A percentile compares a stretch with the other conserved stretches of the same genome.
phyloP scores from a whole-genome alignment of 345 rosid species.

The Rhizophora apiculata region DNA sequence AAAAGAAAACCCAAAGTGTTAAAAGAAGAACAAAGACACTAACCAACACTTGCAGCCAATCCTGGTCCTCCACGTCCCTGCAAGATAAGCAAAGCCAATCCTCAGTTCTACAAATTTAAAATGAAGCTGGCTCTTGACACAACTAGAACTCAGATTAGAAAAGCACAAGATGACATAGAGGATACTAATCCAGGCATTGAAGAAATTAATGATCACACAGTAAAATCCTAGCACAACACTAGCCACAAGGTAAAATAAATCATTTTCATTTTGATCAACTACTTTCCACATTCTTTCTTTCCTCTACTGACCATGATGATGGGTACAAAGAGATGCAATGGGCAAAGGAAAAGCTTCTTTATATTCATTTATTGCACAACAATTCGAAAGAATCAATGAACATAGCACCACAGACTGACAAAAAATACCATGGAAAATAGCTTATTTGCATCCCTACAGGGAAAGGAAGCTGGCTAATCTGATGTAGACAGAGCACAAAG shows the following conservation, averaged over 20 bases:
- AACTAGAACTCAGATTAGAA: not conserved
- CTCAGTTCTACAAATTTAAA: constrained; percentile 9
- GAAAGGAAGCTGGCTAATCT: not conserved
- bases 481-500: too few species aligned
- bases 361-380: not conserved
- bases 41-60: constrained; percentile 53
- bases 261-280: not conserved
- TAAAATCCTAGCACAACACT: not conserved
- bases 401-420: not conserved
- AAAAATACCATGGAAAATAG: not conserved
- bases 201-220: not conserved
- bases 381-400: not conserved
- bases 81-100: constrained; percentile 26
- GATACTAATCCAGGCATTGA: not conserved
- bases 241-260: not conserved
- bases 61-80: constrained; percentile 97
- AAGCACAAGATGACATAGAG: not conserved
- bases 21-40: constrained; percentile 21
- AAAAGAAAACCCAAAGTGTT: constrained; percentile 1
- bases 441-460: not conserved
- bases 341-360: not conserved
- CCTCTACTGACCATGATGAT: not conserved
- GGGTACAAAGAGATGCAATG: not conserved
- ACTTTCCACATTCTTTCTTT: not conserved
- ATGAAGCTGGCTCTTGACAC: not conserved